phyloP scores from a whole-genome alignment of 495 filamentous ascomycete species.

The Barbatosphaeria neglecta region DNA sequence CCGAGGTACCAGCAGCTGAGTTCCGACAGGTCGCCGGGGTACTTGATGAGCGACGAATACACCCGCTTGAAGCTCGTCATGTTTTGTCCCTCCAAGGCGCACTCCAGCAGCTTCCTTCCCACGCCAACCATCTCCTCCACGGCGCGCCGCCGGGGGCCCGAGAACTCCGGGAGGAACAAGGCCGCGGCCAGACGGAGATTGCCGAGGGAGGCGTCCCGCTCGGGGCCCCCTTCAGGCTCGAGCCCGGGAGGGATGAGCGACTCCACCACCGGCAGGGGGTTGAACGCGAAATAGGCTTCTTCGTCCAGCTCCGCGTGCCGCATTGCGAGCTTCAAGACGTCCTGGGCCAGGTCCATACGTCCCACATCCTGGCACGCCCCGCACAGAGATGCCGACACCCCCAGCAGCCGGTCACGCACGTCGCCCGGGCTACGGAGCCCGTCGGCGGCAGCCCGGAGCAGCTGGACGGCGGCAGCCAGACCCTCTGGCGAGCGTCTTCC shows the following conservation, averaged over 20 bases:
- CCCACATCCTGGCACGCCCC: conserved; percentile 16
- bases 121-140: conserved; percentile 8
- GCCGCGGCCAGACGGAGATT: conserved; percentile 14
- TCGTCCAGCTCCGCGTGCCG: conserved; percentile 18
- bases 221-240: background rate
- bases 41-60: conserved; percentile 16
- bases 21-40: conserved; percentile 1
- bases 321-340: conserved; percentile 17
- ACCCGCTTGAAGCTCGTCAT: conserved; percentile 11
- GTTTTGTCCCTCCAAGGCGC: conserved; percentile 8
- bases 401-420: conserved; percentile 14
- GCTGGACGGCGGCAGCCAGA: conserved; percentile 11
- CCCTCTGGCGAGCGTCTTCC: background rate
- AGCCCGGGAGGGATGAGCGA: conserved; percentile 10
- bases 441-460: conserved; percentile 9
- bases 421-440: conserved; percentile 8
- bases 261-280: conserved; percentile 20
- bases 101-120: conserved; percentile 19
- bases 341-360: conserved; percentile 16
- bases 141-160: conserved; percentile 7
- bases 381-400: conserved; percentile 23
- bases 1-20: conserved; percentile 17
- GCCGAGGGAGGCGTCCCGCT: background rate
- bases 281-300: conserved; percentile 17
- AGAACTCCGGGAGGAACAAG: conserved; percentile 24